Evolutionary conservation across 2,329 filamentous ascomycete genomes (phyloP), one percentile per base, ranked within the genome.

Genomic region (Nemania bipapillata): DNA sequence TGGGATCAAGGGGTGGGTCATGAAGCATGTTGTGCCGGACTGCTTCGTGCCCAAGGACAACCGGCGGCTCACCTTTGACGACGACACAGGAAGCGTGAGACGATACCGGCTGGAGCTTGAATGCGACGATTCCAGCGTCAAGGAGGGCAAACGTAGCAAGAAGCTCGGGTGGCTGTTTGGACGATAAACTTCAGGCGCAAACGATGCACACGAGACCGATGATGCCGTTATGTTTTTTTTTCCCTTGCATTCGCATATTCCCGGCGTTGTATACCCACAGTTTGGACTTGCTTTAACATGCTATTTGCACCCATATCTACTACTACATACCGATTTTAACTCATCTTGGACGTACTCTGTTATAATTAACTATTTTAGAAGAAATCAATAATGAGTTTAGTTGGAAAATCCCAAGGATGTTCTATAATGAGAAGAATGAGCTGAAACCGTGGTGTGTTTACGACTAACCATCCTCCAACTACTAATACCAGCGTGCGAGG

Each of bases 1-100:
- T 1, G 89, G 89, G 4, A 81, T 91, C 32, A 85, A 85, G 71
- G 89, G 88, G 12, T 90, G 89, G 85, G 74, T 89, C 37, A 81
- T 86, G 76, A 83, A 84, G 50, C 82, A 86, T 72, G 77, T 90
- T 7, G 81, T 90, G 3, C 89, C 89, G 0, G 86, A 89, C 68
- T 90, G 88, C 77, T 86, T 90, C 64, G 79, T 87, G 1, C 85
- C 87, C 12, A 81, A 81, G 57, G 80, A 81, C 37, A 80, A 79
- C 69, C 82, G 81, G 56, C 80, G 85, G 47, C 83, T 88, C 12
- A 81, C 83, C 1, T 90, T 90, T 66, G 87, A 89, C 72, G 87
- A 89, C 73, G 88, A 90, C 76, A 80, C 84, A 0, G 88, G 89
- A 22, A 90, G 88, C 66, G 89, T 91, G 66, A 82, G 89, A 17